A percentile compares a stretch with the other conserved stretches of the same genome.
Conservation (phyloP, 1,139 yeast species). For the Insectozyma bohioensis region DNA sequence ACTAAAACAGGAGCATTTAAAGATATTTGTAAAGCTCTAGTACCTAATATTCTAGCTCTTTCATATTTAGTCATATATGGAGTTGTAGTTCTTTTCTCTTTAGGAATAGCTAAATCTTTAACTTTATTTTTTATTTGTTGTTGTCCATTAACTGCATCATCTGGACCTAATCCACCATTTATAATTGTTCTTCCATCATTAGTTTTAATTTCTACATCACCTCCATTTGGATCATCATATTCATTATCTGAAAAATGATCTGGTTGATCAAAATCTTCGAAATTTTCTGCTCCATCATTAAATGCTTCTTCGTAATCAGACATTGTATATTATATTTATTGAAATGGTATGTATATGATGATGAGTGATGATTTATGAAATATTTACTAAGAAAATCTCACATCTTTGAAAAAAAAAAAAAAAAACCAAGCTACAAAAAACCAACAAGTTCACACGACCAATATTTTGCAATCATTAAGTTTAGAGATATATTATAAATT, state of each 20-base stretch:
- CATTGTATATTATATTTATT: conserved; percentile 62
- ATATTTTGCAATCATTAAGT: no score
- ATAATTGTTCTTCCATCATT: conserved; percentile 75
- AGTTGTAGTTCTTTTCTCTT: conserved; percentile 86
- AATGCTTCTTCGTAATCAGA: conserved; percentile 58
- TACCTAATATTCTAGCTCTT: conserved; percentile 94
- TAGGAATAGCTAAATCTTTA: conserved; percentile 84
- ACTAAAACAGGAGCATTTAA: conserved; percentile 98
- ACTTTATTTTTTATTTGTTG: conserved; percentile 47
- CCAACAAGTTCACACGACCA: no score
- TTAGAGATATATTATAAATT: no score
- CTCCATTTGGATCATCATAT: conserved; percentile 36
- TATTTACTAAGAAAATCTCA: no score
- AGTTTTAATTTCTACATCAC: conserved; percentile 54
- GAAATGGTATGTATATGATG: conserved; percentile 1
- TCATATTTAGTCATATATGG: conserved; percentile 99
- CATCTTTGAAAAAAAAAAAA: no score
- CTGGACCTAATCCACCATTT: conserved; percentile 65
- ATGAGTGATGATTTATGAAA: no score
- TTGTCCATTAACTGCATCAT: conserved; percentile 37
- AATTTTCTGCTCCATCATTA: conserved; percentile 78
- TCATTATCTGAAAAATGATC: conserved; percentile 73
- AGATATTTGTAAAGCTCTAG: conserved; percentile 93
- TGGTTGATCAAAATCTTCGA: conserved; percentile 74
- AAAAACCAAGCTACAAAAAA: no score